Evolutionary conservation across 352 stramenopile genomes (phyloP).

Genomic region (Globisporangium spiculum): DNA sequence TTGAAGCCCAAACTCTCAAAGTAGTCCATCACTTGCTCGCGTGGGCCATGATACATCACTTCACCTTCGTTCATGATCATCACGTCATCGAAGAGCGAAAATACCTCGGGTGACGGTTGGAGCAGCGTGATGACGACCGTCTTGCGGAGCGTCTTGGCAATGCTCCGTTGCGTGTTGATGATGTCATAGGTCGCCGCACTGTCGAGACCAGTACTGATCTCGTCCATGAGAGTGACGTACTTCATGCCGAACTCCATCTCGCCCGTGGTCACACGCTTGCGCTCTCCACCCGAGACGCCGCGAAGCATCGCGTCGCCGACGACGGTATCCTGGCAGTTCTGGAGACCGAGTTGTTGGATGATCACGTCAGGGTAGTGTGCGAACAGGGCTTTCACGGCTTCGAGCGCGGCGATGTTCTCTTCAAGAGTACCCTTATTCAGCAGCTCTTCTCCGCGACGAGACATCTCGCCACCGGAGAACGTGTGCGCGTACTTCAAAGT

Average conservation of each 20-base stretch:
- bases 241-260: constrained; percentile 79
- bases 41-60: constrained; percentile 36
- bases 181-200: constrained; percentile 60
- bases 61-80: constrained; percentile 45
- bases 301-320: constrained; percentile 36
- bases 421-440: constrained; percentile 29
- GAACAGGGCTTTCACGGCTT: constrained; percentile 8
- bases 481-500: constrained; percentile 46
- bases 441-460: constrained; percentile 13
- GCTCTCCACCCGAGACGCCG: constrained; percentile 59
- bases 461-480: constrained; percentile 31
- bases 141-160: constrained; percentile 45
- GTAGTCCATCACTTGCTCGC: constrained; percentile 15
- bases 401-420: constrained; percentile 17
- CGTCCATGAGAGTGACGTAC: constrained; percentile 75
- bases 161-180: constrained; percentile 42
- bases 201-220: constrained; percentile 61
- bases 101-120: constrained; percentile 63
- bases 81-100: constrained; percentile 51
- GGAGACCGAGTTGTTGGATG: constrained; percentile 11
- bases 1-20: constrained; percentile 18
- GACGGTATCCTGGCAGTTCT: constrained; percentile 14
- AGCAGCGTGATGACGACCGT: constrained; percentile 75
- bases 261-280: constrained; percentile 58
- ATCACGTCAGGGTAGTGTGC: constrained; percentile 8